These are phyloP conservation scores for Curvularia spicifera DNA, from an alignment of 2,329 filamentous ascomycete genomes.

Conservation along the genomic window DNA sequence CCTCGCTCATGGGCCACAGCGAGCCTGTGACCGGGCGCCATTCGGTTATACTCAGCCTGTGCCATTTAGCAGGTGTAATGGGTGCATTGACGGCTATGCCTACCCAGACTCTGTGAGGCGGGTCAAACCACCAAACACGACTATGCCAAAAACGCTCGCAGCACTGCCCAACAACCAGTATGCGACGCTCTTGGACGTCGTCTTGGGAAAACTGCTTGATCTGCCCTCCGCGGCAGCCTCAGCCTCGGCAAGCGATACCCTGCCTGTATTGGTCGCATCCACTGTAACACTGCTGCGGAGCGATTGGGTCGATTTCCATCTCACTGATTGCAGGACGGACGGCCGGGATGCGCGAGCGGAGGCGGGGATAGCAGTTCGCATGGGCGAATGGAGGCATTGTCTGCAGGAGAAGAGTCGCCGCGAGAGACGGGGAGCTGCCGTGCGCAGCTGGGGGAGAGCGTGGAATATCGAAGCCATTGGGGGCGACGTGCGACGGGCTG, in stretches of 20 bases:
- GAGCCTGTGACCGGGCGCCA: conserved; percentile 97
- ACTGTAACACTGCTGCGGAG: conserved; percentile 34
- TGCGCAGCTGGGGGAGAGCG: conserved; percentile 47
- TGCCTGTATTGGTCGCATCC: conserved; percentile 21
- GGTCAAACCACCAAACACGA: conserved; percentile 92
- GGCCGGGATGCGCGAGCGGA: conserved; percentile 29
- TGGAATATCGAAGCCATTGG: conserved; percentile 48
- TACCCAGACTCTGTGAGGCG: conserved; percentile 95
- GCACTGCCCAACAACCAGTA: conserved; percentile 95
- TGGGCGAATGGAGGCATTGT: conserved; percentile 41
- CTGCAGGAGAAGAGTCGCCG: conserved; percentile 45
- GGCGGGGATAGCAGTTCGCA: conserved; percentile 29
- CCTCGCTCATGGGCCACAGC: conserved; percentile 76
- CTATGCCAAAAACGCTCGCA: conserved; percentile 93
- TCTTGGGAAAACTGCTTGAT: conserved; percentile 60
- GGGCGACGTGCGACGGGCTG: conserved; percentile 10
- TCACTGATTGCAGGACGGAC: conserved; percentile 38
- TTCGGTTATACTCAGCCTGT: conserved; percentile 94
- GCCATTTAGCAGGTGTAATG: conserved; percentile 22
- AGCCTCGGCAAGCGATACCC: conserved; percentile 21
- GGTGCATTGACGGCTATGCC: conserved; percentile 25
- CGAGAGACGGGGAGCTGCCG: conserved; percentile 48
- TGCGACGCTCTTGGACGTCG: conserved; percentile 76
- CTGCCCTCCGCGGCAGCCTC: conserved; percentile 18
- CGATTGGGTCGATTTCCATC: conserved; percentile 46